A percentile compares a stretch with the other conserved stretches of the same genome.
Evolutionary conservation across 768 basidiomycete genomes (phyloP).

Genomic region (Cystobasidium onofrii): DNA sequence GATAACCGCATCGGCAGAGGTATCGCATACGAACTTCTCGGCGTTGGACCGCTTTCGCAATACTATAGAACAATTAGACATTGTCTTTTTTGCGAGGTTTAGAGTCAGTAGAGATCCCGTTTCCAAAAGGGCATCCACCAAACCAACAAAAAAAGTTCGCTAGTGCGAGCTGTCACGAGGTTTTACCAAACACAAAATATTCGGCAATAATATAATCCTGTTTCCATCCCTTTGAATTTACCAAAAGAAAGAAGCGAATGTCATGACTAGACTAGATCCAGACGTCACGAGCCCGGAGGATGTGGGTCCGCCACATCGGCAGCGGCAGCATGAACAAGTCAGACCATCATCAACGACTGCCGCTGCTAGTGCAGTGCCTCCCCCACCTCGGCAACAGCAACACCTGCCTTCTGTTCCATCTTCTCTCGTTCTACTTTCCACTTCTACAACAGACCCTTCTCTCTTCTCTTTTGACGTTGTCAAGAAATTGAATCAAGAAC

Average conservation of each 20-base stretch:
- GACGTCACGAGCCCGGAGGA: background rate
- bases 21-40: too few species aligned
- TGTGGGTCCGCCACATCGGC: background rate
- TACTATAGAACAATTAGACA: too few species aligned
- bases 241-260: background rate
- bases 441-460: conserved; percentile 17
- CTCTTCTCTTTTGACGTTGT: conserved; percentile 24
- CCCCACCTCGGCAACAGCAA: background rate
- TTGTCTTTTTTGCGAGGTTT: too few species aligned
- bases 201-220: background rate
- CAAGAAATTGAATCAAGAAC: conserved; percentile 5
- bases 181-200: too few species aligned
- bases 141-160: too few species aligned
- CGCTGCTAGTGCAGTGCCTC: background rate
- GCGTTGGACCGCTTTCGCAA: too few species aligned
- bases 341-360: background rate
- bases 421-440: background rate
- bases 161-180: background rate
- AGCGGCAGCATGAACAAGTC: background rate
- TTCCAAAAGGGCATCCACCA: too few species aligned
- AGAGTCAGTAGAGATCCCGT: too few species aligned
- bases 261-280: background rate
- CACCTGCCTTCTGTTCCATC: background rate
- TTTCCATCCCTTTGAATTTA: background rate
- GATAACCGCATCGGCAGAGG: too few species aligned